Evolutionary conservation across 495 filamentous ascomycete species (phyloP).

Genomic region (Penicillium canariense): DNA sequence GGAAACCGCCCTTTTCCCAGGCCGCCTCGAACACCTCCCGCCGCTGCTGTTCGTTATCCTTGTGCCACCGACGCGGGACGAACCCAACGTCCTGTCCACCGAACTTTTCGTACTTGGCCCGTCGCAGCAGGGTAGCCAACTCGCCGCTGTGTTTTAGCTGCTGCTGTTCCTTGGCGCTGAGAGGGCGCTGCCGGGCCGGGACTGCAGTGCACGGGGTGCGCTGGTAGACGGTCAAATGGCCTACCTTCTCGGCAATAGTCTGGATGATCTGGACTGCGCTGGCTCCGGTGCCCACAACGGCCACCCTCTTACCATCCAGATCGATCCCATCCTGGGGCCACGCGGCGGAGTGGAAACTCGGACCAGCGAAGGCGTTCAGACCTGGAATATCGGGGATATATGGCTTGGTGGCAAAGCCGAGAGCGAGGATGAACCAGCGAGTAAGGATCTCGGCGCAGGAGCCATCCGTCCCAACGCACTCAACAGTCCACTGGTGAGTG

Average conservation of each 20-base stretch:
- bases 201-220: slow-evolving; percentile 43
- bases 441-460: no score
- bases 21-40: slow-evolving; percentile 45
- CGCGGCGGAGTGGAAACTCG: no score
- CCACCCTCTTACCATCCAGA: slow-evolving; percentile 23
- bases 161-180: no score
- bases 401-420: no score
- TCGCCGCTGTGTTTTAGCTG: no score
- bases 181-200: slow-evolving; percentile 46
- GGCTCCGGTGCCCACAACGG: slow-evolving; percentile 26
- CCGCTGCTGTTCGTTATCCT: slow-evolving; percentile 48
- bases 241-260: slow-evolving; percentile 32
- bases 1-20: slow-evolving; percentile 52
- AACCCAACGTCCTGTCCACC: slow-evolving; percentile 14
- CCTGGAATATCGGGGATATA: no score
- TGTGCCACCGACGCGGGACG: slow-evolving; percentile 28
- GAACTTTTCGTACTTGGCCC: slow-evolving; percentile 41
- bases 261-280: slow-evolving; percentile 29
- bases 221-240: slow-evolving; percentile 42
- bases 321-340: no score
- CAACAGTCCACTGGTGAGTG: not conserved
- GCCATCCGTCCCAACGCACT: no score
- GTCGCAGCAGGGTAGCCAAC: no score
- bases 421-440: no score
- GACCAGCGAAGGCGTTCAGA: no score